Evolutionary conservation across 2,329 filamentous ascomycete species (phyloP).

Genomic region (Trichoderma semiorbis): DNA sequence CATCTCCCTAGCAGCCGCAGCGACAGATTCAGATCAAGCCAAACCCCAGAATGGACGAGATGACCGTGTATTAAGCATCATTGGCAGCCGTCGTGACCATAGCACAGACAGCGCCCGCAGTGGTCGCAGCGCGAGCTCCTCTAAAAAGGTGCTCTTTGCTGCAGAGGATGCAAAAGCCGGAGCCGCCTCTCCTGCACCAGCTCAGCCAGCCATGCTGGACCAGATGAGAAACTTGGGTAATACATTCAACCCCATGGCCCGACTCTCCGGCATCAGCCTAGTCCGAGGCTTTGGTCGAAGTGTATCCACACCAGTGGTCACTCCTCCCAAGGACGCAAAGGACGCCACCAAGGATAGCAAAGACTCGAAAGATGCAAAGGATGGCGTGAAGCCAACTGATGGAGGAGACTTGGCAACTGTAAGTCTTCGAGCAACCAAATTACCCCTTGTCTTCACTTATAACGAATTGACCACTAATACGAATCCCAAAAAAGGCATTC

Average conservation of each 20-base stretch:
- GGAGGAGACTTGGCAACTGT: slow-evolving; percentile 58
- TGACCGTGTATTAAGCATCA: slow-evolving; percentile 66
- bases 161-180: slow-evolving; percentile 37
- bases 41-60: slow-evolving; percentile 41
- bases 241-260: slow-evolving; percentile 77
- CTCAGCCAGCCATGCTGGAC: slow-evolving; percentile 62
- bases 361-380: slow-evolving; percentile 35
- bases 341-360: not conserved
- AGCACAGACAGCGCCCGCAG: slow-evolving; percentile 73
- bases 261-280: slow-evolving; percentile 68
- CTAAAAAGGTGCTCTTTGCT: slow-evolving; percentile 54
- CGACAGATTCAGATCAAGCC: slow-evolving; percentile 35
- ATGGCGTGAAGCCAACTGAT: slow-evolving; percentile 42
- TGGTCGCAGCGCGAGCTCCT: slow-evolving; percentile 56
- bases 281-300: slow-evolving; percentile 71
- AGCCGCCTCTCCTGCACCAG: slow-evolving; percentile 18
- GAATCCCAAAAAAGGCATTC: slow-evolving; percentile 46
- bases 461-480: slow-evolving; percentile 1
- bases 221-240: slow-evolving; percentile 78
- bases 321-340: slow-evolving; percentile 27
- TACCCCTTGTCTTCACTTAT: not conserved
- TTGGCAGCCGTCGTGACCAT: slow-evolving; percentile 71
- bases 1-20: slow-evolving; percentile 52
- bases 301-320: slow-evolving; percentile 35
- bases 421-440: slow-evolving; percentile 27